Base-by-base conservation (phyloP, 306 rosid species). In the Sicyos baderoa region DNA sequence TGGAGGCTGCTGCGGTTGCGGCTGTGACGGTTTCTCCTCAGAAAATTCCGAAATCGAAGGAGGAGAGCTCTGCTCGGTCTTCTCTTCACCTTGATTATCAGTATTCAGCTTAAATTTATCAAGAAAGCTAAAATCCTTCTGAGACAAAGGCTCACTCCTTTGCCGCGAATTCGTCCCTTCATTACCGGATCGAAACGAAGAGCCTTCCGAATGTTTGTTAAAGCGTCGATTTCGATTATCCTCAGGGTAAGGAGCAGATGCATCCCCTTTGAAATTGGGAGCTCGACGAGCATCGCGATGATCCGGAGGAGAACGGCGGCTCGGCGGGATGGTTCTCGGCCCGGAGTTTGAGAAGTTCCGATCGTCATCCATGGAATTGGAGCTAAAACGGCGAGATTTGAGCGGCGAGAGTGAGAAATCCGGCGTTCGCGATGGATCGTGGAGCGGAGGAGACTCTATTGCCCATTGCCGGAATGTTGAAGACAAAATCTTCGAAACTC, bases 41-140 rank as follows among this genome's bases (percentile, higher is more conserved):
- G 73, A 13, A 7, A 58, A 60, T 59, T 77, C 80, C 40, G 77
- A 58, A 48, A 66, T 72, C 70, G 9, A 47, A 59, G 75, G 23
- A 25, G 71, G 12, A 3, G 70, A 42, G 72, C 17, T 73, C 74
- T 70, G 84, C 7, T 64, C 72, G 2, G 70, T 71, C 47, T 76
- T 77, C 47, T 22, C 82, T 13, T 68, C 71, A 70, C 70, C 75
- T 66, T 64, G 79, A 70, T 40, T 76, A 17, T 68, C 70, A 15
- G 29, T 51, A 3, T 83, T 79, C 50, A 92, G 89, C 79, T 81
- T 89, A 77, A 89, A 84, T 50, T 81, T 92, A 2, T 86, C 93
- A 1, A 89, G 96, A 72, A 92, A 92, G 70, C 80, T 75, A 13
- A 74, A 70, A 69, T 84, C 91, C 44, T 84, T 84, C 68, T 73